A percentile compares a stretch with the other conserved stretches of the same genome.
phyloP scores from a whole-genome alignment of 2,329 filamentous ascomycete species.

The Kalmusia sp. region DNA sequence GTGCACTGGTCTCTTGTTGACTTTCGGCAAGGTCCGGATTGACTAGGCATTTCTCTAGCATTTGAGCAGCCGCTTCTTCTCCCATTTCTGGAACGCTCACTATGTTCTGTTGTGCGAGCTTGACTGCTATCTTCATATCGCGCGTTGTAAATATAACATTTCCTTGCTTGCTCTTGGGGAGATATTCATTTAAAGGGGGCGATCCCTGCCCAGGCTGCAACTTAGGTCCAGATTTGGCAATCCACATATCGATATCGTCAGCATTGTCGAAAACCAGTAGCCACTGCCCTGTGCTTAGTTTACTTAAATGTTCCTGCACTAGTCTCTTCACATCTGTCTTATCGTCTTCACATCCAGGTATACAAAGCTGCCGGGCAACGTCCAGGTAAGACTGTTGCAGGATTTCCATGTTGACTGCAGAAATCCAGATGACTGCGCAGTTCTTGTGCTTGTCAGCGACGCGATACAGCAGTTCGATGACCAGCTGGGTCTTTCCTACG shows the following conservation, averaged over 20 bases:
- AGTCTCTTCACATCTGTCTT: slow-evolving; percentile 6
- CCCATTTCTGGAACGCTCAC: slow-evolving; percentile 11
- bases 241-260: slow-evolving; percentile 8
- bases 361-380: slow-evolving; percentile 2
- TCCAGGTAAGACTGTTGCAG: slow-evolving; percentile 1
- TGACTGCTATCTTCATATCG: slow-evolving; percentile 14
- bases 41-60: not conserved
- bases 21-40: not conserved
- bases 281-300: slow-evolving; percentile 9
- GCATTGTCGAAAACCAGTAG: slow-evolving; percentile 6
- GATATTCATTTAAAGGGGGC: slow-evolving; percentile 6
- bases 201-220: slow-evolving; percentile 2
- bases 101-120: slow-evolving; percentile 17
- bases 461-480: slow-evolving; percentile 2
- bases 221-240: not conserved
- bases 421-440: slow-evolving; percentile 1
- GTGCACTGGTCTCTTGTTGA: slow-evolving; percentile 2
- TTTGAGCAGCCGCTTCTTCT: slow-evolving; percentile 5
- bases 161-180: slow-evolving; percentile 18
- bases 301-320: slow-evolving; percentile 1
- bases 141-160: slow-evolving; percentile 19
- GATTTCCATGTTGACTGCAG: slow-evolving; percentile 4
- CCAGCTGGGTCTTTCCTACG: slow-evolving; percentile 2
- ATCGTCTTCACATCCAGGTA: slow-evolving; percentile 5
- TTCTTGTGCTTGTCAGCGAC: not conserved